phyloP scores from a whole-genome alignment of 345 rosid species.

The Cardiospermum halicacabum region DNA sequence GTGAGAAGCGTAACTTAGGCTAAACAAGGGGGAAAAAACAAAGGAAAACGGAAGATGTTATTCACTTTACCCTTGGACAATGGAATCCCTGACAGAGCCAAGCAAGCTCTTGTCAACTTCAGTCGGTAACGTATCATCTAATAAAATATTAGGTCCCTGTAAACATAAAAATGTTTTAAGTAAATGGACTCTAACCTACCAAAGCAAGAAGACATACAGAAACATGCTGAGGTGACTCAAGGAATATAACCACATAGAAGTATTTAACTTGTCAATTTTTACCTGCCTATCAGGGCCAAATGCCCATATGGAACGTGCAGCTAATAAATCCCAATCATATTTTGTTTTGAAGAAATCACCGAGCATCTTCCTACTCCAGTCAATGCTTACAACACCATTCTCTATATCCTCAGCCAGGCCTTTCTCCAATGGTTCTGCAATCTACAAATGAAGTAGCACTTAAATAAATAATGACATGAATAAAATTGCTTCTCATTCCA shows the following conservation, averaged over 20 bases:
- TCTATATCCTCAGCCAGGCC: constrained; percentile 97
- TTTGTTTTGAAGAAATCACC: constrained; percentile 93
- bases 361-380: constrained; percentile 77
- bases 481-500: neutral
- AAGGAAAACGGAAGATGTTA: neutral
- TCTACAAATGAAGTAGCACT: constrained; percentile 39
- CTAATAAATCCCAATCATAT: constrained; percentile 97
- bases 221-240: neutral
- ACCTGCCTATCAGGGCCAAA: constrained; percentile 99
- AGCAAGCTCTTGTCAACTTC: constrained; percentile 91
- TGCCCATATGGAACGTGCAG: constrained; percentile 97
- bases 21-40: constrained; percentile 7
- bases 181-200: neutral
- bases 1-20: constrained; percentile 12
- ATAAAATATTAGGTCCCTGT: constrained; percentile 88
- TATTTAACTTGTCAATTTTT: neutral
- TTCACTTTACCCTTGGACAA: constrained; percentile 78
- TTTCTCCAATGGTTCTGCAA: constrained; percentile 95
- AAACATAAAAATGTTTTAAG: constrained; percentile 2
- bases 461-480: neutral
- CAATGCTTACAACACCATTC: constrained; percentile 80
- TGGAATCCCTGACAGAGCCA: constrained; percentile 83
- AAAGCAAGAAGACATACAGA: neutral
- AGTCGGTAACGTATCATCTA: constrained; percentile 92
- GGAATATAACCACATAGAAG: constrained; percentile 2